Percentiles rank a stretch among this genome's conserved stretches.
Evolutionary conservation across 495 filamentous ascomycete species (phyloP).

Genomic region (Talaromyces liani): DNA sequence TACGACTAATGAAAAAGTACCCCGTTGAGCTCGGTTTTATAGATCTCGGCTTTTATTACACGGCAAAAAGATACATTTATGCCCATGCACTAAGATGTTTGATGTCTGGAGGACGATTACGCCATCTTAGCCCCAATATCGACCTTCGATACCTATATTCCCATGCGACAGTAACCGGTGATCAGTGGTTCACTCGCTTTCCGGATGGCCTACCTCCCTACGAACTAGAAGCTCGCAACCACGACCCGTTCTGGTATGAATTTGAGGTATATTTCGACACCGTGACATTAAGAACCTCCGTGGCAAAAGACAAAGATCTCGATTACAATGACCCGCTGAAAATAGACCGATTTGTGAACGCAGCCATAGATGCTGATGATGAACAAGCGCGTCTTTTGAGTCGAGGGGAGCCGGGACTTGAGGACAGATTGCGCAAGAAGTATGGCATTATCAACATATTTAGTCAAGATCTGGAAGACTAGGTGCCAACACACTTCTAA

Average conservation of each 20-base stretch:
- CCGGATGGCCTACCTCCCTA: not conserved
- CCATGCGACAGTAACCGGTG: not conserved
- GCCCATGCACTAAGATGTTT: not conserved
- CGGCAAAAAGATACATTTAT: not conserved
- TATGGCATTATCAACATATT: not conserved
- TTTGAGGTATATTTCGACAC: not conserved
- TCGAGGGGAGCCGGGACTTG: not conserved
- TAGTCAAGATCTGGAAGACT: not conserved
- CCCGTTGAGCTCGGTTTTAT: not conserved
- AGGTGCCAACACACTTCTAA: not conserved
- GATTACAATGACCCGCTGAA: not conserved
- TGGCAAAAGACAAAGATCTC: not conserved
- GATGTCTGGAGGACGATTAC: not conserved
- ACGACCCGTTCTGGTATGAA: not conserved
- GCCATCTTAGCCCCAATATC: not conserved
- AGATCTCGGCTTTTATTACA: constrained; percentile 6
- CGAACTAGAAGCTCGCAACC: not conserved
- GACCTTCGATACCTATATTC: not conserved
- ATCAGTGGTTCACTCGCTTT: not conserved
- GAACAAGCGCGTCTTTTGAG: not conserved
- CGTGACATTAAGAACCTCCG: not conserved
- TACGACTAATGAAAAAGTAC: not conserved
- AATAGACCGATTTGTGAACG: not conserved
- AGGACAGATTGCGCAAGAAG: not conserved
- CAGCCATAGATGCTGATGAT: not conserved